Conservation (phyloP, 768 basidiomycete genomes). For the Leccinum barrowsii region DNA sequence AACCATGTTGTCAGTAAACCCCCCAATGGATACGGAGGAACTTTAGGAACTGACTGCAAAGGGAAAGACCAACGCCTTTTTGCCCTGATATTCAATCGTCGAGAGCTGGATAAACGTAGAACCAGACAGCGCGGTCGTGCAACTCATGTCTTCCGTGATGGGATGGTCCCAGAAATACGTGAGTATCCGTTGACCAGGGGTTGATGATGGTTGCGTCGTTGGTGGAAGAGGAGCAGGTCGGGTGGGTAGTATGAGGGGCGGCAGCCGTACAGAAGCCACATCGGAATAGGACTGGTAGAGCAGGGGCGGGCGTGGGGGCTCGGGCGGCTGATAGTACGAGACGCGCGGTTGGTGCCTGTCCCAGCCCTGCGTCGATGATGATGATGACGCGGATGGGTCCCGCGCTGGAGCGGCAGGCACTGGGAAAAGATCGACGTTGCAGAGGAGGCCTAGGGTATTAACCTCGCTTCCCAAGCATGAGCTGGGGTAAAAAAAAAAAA, state of each 20-base stretch:
- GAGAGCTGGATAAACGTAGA: slow-evolving; percentile 59
- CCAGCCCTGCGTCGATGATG: slow-evolving; percentile 1
- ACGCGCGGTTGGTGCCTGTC: slow-evolving; percentile 14
- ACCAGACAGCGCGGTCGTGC: slow-evolving; percentile 55
- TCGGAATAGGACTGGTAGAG: slow-evolving; percentile 15
- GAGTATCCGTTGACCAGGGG: slow-evolving; percentile 36
- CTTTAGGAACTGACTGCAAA: slow-evolving; percentile 46
- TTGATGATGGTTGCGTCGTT: slow-evolving; percentile 6
- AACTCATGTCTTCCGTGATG: slow-evolving; percentile 42
- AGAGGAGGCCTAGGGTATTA: slow-evolving; percentile 64
- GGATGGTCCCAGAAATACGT: slow-evolving; percentile 39
- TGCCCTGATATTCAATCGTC: slow-evolving; percentile 51
- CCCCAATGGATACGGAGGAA: too few species aligned
- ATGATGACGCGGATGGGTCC: neutral
- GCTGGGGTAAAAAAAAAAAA: neutral
- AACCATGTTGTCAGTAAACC: too few species aligned
- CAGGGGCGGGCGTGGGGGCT: slow-evolving; percentile 5
- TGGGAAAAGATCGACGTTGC: slow-evolving; percentile 76
- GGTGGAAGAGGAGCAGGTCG: slow-evolving; percentile 5
- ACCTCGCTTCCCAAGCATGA: slow-evolving; percentile 44
- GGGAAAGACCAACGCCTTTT: slow-evolving; percentile 54
- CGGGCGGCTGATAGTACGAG: slow-evolving; percentile 5
- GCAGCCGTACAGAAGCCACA: slow-evolving; percentile 18
- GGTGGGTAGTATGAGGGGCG: slow-evolving; percentile 18
- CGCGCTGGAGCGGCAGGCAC: slow-evolving; percentile 34